Conservation (phyloP, 1,284 basidiomycete species). For the Fomitopsis palustris region DNA sequence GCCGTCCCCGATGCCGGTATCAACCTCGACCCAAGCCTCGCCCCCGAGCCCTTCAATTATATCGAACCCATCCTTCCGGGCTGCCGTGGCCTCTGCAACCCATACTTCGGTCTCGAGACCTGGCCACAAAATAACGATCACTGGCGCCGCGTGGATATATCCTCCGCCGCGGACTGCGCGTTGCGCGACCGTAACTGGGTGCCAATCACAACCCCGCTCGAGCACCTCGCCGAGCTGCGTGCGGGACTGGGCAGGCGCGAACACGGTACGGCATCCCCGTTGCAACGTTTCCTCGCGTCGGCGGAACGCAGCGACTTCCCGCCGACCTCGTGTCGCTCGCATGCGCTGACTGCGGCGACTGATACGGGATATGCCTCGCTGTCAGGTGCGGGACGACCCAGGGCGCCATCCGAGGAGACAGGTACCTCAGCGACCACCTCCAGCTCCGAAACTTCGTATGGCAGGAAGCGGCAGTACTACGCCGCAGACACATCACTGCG, state of each 20-base stretch:
- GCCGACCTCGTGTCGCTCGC: neutral
- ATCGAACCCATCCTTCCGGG: neutral
- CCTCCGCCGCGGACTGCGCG: neutral
- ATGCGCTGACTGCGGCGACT: neutral
- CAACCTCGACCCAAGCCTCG: neutral
- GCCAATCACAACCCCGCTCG: neutral
- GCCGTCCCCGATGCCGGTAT: no score
- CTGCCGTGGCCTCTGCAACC: neutral
- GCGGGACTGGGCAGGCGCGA: neutral
- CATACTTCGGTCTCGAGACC: neutral
- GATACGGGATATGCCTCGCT: neutral
- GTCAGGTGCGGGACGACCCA: no score
- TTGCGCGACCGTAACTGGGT: neutral
- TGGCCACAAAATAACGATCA: neutral
- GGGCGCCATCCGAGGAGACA: neutral
- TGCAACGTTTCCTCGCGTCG: neutral
- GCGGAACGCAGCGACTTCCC: neutral
- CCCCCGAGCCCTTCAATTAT: neutral
- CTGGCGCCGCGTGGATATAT: neutral
- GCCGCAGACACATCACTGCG: neutral
- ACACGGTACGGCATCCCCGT: neutral
- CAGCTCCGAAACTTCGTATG: neutral
- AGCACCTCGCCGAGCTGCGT: neutral
- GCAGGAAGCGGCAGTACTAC: neutral
- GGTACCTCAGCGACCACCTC: neutral